Percentiles rank a stretch among this genome's conserved stretches.
These are phyloP conservation scores for Acrocalymma vagum DNA, from an alignment of 2,329 filamentous ascomycete species.

Conservation along the genomic window DNA sequence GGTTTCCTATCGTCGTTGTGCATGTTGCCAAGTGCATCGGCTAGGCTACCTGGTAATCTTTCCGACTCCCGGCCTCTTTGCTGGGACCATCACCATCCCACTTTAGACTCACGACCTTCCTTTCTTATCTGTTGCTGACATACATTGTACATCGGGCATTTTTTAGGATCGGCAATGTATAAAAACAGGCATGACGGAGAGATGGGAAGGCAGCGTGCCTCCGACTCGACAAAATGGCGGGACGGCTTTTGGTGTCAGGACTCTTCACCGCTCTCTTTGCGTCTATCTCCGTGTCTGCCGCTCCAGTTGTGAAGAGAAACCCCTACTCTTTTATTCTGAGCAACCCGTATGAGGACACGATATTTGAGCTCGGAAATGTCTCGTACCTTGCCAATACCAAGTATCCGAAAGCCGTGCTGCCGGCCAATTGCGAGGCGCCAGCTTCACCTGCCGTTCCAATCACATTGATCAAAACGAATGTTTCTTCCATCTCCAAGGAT, in stretches of 20 bases:
- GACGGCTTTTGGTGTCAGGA: slow-evolving; percentile 10
- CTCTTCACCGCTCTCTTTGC: slow-evolving; percentile 15
- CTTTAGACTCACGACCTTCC: no score
- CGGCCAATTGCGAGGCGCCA: slow-evolving; percentile 5
- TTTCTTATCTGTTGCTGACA: no score
- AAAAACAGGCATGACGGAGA: no score
- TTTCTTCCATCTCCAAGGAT: slow-evolving; percentile 33
- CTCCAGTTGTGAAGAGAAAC: slow-evolving; percentile 26
- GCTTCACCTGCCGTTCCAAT: slow-evolving; percentile 24
- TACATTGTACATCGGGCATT: no score
- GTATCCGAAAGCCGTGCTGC: slow-evolving; percentile 35
- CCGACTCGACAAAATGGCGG: no score
- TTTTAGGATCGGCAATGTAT: no score
- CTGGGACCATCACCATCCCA: no score
- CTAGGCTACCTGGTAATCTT: no score
- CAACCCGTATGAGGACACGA: slow-evolving; percentile 36
- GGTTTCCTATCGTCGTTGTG: no score
- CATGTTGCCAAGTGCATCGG: no score
- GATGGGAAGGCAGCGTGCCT: no score
- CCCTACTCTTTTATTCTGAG: slow-evolving; percentile 24
- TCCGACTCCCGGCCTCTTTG: no score
- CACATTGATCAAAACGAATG: slow-evolving; percentile 41
- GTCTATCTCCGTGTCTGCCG: slow-evolving; percentile 13
- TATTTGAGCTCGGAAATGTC: slow-evolving; percentile 47
- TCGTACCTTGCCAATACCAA: slow-evolving; percentile 48